Base-by-base conservation (phyloP, 441 rosid genomes). In the Brassica balearica region DNA sequence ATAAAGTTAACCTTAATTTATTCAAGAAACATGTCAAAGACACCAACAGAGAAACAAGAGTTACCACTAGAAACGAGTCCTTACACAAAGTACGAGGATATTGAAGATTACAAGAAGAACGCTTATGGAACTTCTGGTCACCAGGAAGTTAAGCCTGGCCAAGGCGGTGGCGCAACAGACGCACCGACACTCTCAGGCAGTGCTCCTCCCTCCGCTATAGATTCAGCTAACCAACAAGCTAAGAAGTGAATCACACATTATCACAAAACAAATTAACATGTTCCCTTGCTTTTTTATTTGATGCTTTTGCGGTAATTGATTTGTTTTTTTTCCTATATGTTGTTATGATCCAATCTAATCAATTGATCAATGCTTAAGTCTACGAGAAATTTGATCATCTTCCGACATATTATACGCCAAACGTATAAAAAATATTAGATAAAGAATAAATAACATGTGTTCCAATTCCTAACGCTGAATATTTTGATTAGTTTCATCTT, bases 81-180 rank as follows among this genome's bases (percentile, higher is more conserved):
- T 2, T 84, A 86, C 59, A 64, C 74, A 64, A 77, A 84, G 82
- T 84, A 81, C 10, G 73, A 81, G 4, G 32, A 77, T 62, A 1
- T 84, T 9, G 87, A 86, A 74, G 89, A 86, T 58, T 84, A 86
- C 81, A 86, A 84, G 81, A 86, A 73, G 67, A 79, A 51, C 0
- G 89, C 78, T 17, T 86, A 86, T 67, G 85, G 88, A 41, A 73
- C 87, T 55, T 77, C 84, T 14, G 89, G 87, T 60, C 89, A 86
- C 73, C 79, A 65, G 19, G 77, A 82, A 11, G 86, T 85, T 23
- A 82, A 80, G 76, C 70, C 74, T 32, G 85, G 82, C 66, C 84
- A 76, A 8, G 84, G 88, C 3, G 81, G 84, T 0, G 88, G 87
- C 15, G 32, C 77, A 77, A 86, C 89, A 22, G 87, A 84, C 43